Conservation (phyloP, 106 monocot genomes). For the Xerophyta viscosa region DNA sequence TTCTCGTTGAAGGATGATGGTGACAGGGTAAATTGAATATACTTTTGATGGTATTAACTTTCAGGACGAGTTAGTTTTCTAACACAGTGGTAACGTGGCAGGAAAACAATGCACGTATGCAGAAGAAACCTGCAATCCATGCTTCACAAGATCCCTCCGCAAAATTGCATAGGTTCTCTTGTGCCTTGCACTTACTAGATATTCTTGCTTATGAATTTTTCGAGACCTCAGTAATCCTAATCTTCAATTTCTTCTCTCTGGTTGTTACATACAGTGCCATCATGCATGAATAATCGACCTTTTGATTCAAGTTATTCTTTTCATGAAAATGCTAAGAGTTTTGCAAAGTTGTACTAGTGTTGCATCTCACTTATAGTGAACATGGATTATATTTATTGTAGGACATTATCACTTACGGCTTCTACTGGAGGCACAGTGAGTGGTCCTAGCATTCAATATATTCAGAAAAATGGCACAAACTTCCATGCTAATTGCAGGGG, state of each 20-base stretch:
- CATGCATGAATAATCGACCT: too few relatives aligned
- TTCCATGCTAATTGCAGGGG: constrained; percentile 7
- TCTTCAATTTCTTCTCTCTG: not conserved
- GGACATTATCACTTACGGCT: constrained; percentile 10
- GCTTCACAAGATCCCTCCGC: constrained; percentile 16
- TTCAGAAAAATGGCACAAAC: constrained; percentile 15
- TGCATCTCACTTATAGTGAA: not conserved
- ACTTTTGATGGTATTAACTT: not conserved
- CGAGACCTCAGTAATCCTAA: not conserved
- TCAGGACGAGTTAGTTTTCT: not conserved
- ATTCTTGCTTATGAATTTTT: not conserved
- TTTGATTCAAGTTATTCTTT: too few relatives aligned
- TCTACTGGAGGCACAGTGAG: constrained; percentile 8
- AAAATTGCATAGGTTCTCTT: constrained; percentile 22
- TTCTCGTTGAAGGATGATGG: constrained; percentile 25
- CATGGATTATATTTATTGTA: not conserved
- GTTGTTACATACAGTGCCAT: not conserved
- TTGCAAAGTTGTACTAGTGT: not conserved
- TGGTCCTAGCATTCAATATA: constrained; percentile 8
- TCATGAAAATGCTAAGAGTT: too few relatives aligned
- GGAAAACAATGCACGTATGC: constrained; percentile 21
- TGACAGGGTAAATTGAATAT: constrained; percentile 14
- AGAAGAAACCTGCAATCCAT: constrained; percentile 12
- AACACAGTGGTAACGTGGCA: constrained; percentile 15
- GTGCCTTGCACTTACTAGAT: not conserved